These are phyloP conservation scores for Termitomyces sp. DNA, from an alignment of 768 basidiomycete species.

Conservation along the genomic window DNA sequence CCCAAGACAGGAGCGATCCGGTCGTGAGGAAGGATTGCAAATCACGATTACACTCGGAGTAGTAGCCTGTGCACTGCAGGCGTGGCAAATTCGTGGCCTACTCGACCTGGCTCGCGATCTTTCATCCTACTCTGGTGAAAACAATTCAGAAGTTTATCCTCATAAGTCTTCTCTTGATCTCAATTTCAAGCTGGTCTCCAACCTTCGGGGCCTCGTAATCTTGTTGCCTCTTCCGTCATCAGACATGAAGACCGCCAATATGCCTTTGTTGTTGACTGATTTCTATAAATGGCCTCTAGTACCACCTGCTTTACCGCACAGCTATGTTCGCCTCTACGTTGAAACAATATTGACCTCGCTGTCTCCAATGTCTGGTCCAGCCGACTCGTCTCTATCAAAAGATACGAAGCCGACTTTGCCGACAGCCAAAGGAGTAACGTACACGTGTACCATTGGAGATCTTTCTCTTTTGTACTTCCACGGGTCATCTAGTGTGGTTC, in stretches of 20 bases:
- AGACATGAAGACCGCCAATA: conserved; percentile 8
- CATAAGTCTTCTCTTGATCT: not conserved
- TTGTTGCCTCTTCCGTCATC: conserved; percentile 38
- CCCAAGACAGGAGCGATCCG: conserved; percentile 1
- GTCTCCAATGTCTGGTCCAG: conserved; percentile 14
- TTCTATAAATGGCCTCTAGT: conserved; percentile 60
- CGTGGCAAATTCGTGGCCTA: conserved; percentile 50
- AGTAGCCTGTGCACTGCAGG: conserved; percentile 49
- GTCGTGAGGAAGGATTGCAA: conserved; percentile 25
- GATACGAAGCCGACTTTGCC: not conserved
- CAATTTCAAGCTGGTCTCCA: not conserved
- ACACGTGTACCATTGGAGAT: conserved; percentile 26
- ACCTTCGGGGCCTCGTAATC: conserved; percentile 36
- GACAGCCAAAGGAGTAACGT: not conserved
- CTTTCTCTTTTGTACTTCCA: conserved; percentile 54
- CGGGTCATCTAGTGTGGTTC: not conserved
- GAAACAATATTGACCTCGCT: conserved; percentile 31
- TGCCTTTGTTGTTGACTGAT: conserved; percentile 10
- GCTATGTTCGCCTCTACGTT: conserved; percentile 50
- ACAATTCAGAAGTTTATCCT: not conserved
- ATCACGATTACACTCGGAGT: conserved; percentile 41
- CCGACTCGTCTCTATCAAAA: not conserved
- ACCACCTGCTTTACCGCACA: conserved; percentile 42
- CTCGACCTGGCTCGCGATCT: conserved; percentile 33
- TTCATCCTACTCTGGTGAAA: conserved; percentile 14